Evolutionary conservation across 2,329 filamentous ascomycete species (phyloP), one percentile per base, ranked within the genome.

Genomic region (Aspergillus sp.): DNA sequence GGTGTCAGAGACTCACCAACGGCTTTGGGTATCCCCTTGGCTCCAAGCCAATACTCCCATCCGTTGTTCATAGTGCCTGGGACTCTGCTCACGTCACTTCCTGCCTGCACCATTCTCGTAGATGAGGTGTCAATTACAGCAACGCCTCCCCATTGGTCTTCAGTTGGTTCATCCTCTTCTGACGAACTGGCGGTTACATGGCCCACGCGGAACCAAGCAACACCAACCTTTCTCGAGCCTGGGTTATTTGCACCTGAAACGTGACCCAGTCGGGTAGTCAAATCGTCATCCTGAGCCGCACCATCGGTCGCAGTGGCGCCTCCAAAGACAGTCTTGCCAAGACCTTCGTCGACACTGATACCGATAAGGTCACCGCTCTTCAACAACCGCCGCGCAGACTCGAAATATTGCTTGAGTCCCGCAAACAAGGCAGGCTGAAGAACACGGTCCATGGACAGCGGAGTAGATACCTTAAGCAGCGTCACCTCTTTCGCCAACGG

Each of bases 171-270:
- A 30, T 82, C 79, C 61, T 83, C 57, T 62, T 70, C 68, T 9
- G 68, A 57, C 6, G 64, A 58, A n/a, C 69, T 65, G 7, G 73
- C 69, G 41, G 72, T 70, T 30, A 94, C 84, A 50, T 88, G 86
- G 35, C 86, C 85, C 37, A 98, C 86, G 54, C 84, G 88, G 74
- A 96, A 97, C 93, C 93, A 98, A 6, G 88, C 90, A 17, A 95
- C 86, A 25, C 68, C 69, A 27, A 69, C 59, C 75, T 80, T 66
- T 78, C 81, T 56, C 70, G 73, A 53, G 20, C 54, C 53, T 43
- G 59, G 41, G 20, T 58, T 47, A 33, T 56, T 30, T 49, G 55
- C 15, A 55, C 63, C 50, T 13, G 59, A 30, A n/a, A 54, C 54
- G 30, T 71, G 59, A 41, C 64, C 56, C 56, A 75, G 58, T 53